Evolutionary conservation across 2,329 filamentous ascomycete genomes (phyloP).

Genomic region (Phialophora chinensis): DNA sequence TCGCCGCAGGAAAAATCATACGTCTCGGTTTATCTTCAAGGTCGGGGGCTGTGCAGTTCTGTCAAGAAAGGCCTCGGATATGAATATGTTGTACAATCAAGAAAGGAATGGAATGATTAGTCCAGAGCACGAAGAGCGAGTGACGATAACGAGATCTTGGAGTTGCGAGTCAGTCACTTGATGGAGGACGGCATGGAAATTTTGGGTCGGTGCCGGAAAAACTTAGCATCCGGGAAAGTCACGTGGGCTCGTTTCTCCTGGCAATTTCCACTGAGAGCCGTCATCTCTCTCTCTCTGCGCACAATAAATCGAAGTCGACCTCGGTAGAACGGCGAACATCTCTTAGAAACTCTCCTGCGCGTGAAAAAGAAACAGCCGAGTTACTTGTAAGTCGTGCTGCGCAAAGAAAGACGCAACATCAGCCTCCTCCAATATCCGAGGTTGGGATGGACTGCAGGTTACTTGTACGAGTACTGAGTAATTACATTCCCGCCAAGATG

Average conservation of each 20-base stretch:
- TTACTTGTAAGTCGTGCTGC: not conserved
- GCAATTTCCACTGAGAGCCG: not conserved
- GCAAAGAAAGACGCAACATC: not conserved
- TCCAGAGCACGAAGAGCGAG: not conserved
- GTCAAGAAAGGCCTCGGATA: not conserved
- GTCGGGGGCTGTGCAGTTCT: slow-evolving; percentile 3
- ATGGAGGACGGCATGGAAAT: slow-evolving; percentile 8
- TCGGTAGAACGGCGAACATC: not conserved
- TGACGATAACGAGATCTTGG: not conserved
- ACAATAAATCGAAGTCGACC: not conserved
- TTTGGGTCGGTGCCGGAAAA: slow-evolving; percentile 14
- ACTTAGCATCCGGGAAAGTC: slow-evolving; percentile 1
- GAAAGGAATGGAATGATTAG: slow-evolving; percentile 12
- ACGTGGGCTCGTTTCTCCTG: not conserved
- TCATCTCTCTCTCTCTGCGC: not conserved
- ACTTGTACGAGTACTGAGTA: not conserved
- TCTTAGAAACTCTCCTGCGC: not conserved
- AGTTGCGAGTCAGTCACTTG: not conserved
- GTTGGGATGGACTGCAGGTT: not conserved
- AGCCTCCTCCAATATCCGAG: not conserved
- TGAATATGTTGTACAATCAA: slow-evolving; percentile 12
- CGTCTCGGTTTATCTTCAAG: slow-evolving; percentile 9
- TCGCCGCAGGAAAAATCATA: slow-evolving; percentile 38
- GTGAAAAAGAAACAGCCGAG: not conserved
- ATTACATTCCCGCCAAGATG: not conserved